A percentile compares a stretch with the other conserved stretches of the same genome.
phyloP scores from a whole-genome alignment of 2,329 filamentous ascomycete genomes.

The Amauroascus verrucosus region DNA sequence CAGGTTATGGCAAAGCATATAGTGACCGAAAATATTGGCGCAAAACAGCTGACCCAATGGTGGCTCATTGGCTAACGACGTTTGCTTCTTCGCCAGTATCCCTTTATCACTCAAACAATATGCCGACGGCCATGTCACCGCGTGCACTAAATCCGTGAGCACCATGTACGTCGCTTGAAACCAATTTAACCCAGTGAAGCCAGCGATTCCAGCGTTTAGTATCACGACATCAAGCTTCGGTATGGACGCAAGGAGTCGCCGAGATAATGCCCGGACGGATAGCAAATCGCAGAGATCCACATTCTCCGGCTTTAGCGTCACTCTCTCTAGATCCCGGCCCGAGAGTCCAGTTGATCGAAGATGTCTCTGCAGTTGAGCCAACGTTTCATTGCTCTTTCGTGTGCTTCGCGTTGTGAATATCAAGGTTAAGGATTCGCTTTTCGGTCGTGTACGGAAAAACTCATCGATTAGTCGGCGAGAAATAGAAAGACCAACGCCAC shows the following conservation, averaged over 20 bases:
- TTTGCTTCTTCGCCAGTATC: slow-evolving; percentile 45
- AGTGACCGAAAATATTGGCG: slow-evolving; percentile 92
- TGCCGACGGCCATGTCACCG: slow-evolving; percentile 59
- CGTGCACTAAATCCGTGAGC: slow-evolving; percentile 54
- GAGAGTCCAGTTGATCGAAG: slow-evolving; percentile 35
- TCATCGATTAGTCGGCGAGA: slow-evolving; percentile 81
- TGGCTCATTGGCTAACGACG: slow-evolving; percentile 41
- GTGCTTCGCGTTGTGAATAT: slow-evolving; percentile 72
- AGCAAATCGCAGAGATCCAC: slow-evolving; percentile 49
- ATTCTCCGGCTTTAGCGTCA: slow-evolving; percentile 47
- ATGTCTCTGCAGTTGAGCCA: slow-evolving; percentile 53
- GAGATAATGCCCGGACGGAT: slow-evolving; percentile 46
- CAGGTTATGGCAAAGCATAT: slow-evolving; percentile 72
- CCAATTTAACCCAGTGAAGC: slow-evolving; percentile 74
- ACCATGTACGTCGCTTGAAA: slow-evolving; percentile 45
- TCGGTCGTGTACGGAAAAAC: slow-evolving; percentile 61
- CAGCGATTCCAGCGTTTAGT: slow-evolving; percentile 81
- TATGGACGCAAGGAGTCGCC: slow-evolving; percentile 41
- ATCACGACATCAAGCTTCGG: slow-evolving; percentile 69
- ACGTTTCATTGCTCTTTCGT: slow-evolving; percentile 64
- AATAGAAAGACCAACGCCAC: slow-evolving; percentile 77
- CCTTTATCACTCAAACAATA: slow-evolving; percentile 60
- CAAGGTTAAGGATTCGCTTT: slow-evolving; percentile 60
- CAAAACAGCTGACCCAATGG: slow-evolving; percentile 72
- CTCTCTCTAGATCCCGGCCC: slow-evolving; percentile 20